Conservation (phyloP, 164 flowering plant genomes). For the Aristolochia californica region DNA sequence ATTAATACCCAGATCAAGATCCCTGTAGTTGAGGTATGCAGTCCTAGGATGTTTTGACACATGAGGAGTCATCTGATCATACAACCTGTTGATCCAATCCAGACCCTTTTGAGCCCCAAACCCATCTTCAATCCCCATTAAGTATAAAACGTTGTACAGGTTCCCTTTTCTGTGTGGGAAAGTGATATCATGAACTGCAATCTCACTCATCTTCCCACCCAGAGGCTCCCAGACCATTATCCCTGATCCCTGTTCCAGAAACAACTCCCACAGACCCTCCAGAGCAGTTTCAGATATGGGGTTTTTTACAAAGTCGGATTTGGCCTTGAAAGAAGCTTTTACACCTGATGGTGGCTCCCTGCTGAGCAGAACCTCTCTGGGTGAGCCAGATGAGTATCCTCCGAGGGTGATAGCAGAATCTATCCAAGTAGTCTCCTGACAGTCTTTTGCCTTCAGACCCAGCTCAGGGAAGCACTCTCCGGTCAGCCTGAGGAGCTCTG, state of each 20-base stretch:
- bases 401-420: conserved; percentile 1
- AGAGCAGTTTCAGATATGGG: conserved; percentile 10
- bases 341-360: background rate
- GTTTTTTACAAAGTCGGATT: conserved; percentile 6
- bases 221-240: conserved; percentile 10
- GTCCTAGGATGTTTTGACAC: conserved; percentile 13
- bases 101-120: background rate
- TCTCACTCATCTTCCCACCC: conserved; percentile 17
- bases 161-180: conserved; percentile 16
- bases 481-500: too few species aligned
- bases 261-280: conserved; percentile 1
- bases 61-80: conserved; percentile 12
- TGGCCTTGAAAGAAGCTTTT: conserved; percentile 1
- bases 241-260: background rate
- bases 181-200: conserved; percentile 11
- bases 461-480: conserved; percentile 8
- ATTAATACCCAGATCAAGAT: conserved; percentile 16
- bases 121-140: conserved; percentile 2
- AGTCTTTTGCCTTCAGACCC: conserved; percentile 6
- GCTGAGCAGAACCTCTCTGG: background rate
- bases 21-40: conserved; percentile 17
- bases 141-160: conserved; percentile 7
- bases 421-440: conserved; percentile 2
- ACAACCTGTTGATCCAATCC: conserved; percentile 12
- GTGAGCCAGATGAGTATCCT: background rate